Base-by-base conservation (phyloP, 2,329 filamentous ascomycete species). In the Corinectria fuckeliana region DNA sequence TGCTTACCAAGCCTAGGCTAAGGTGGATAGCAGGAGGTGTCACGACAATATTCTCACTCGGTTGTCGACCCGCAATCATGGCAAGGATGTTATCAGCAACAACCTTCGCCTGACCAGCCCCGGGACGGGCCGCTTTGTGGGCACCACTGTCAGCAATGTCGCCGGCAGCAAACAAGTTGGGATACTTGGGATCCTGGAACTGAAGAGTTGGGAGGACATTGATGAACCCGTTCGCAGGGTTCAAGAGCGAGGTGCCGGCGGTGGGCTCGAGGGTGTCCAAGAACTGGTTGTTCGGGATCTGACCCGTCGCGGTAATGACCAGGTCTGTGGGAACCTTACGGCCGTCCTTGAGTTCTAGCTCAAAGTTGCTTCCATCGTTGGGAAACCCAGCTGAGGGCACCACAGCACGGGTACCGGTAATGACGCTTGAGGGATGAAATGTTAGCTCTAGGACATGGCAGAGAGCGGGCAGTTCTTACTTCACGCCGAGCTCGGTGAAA, bases 251-350 rank as follows among this genome's bases (percentile, higher is more conserved):
- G 2, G 56, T 26, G 6, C 56, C 58, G 3, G 49, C 3, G 0
- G 65, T 59, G 0, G 60, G 54, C 13, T 62, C 16, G 1, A 70
- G 39, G 7, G 41, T 45, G 1, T 64, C 34, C 1, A 70, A 41
- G 18, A 70, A 71, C 13, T 71, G 67, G 28, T 68, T 70, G n/a
- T 70, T 70, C 2, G 68, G 68, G 1, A 64, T 66, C 32, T 70
- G 68, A 2, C 68, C 68, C 0, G 68, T 70, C 14, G 68, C 68
- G 0, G 63, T 60, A 7, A 70, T 69, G 26, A 71, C 60, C 4
- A 70, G 58, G 2, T 71, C 62, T 18, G 68, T 53, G 2, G 54
- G 20, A 23, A 70, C 39, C 16, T 61, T 71, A 16, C 62, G 50
- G 0, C 68, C 67, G 3, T 71, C 65, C 13, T 68, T 63, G 7